Evolutionary conservation across 768 basidiomycete species (phyloP), one percentile per base, ranked within the genome.

Genomic region (Lentinus tigrinus): DNA sequence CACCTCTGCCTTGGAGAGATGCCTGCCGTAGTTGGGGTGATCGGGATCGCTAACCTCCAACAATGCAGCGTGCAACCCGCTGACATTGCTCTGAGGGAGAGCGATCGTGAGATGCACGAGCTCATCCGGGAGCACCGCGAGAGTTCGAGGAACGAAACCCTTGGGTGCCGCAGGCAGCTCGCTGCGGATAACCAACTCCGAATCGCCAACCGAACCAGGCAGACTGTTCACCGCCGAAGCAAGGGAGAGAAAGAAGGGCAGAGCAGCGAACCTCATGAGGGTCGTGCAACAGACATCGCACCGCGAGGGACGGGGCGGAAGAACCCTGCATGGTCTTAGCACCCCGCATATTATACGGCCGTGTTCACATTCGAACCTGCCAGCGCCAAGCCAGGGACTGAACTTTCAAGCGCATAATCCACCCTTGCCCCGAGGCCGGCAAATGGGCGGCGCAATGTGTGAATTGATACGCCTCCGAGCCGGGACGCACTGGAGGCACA

Each of bases 11-110:
- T 62, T 62, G 52, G 52, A 50, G 14, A 62, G 61, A 37, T 62
- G 61, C 13, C 52, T 48, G 4, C 61, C 61, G 24, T 62, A 62
- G n/a, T 66, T 60, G 9, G 69, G 54, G 62, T 68, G 75, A 17
- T 66, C 59, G 2, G 78, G 76, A n/a, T 72, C 71, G 54, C 74
- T 75, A 63, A 77, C 74, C 28, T 69, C 73, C 44, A 69, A 56
- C 10, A 77, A 64, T 4, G 51, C 23, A 61, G 67, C 46, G 70
- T 62, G 58, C 72, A 78, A 70, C 4, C 75, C 76, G 2, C 47
- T 50, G 26, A 72, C 66, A 58, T 78, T 65, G 38, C 53, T 68
- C 44, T 72, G 71, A 36, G 64, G 63, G 42, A 78, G 65, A 4
- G 69, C 75, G 34, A 78, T 58, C 27, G 52, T 42, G 43, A 46